Evolutionary conservation across 139 green algal genomes (phyloP).

Genomic region (Tetraselmis striata): DNA sequence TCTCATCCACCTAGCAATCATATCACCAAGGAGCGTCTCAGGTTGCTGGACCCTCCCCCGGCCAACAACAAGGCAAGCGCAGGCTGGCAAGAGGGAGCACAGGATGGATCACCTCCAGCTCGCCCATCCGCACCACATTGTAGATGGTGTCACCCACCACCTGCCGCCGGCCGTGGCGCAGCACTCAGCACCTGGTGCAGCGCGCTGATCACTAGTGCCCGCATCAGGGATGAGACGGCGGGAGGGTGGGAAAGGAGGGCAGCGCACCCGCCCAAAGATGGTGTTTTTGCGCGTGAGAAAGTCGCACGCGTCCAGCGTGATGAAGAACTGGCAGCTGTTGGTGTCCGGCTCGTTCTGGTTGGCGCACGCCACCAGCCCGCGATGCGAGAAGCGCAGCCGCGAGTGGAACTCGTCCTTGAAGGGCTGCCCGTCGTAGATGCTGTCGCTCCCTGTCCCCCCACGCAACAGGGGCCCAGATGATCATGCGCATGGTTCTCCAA

Average conservation of each 20-base stretch:
- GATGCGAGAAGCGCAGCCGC: conserved; percentile 80
- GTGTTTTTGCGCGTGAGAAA: conserved; percentile 85
- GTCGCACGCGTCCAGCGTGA: conserved; percentile 66
- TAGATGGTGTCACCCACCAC: conserved; percentile 82
- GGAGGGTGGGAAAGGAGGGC: background rate
- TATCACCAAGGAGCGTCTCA: too few relatives aligned
- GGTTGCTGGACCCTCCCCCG: too few relatives aligned
- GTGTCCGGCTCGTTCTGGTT: conserved; percentile 80
- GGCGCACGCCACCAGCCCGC: conserved; percentile 88
- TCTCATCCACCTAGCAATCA: conserved; percentile 42
- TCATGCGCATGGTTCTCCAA: too few relatives aligned
- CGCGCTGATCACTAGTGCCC: too few relatives aligned
- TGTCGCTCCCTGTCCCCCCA: conserved; percentile 45
- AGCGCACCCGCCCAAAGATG: conserved; percentile 72
- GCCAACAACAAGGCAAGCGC: too few relatives aligned
- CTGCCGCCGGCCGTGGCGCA: background rate
- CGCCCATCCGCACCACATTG: conserved; percentile 79
- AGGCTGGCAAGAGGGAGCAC: too few relatives aligned
- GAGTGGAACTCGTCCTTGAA: conserved; percentile 92
- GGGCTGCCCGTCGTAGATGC: conserved; percentile 54
- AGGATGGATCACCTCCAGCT: conserved; percentile 72
- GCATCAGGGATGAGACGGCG: background rate
- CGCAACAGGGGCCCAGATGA: conserved; percentile 36
- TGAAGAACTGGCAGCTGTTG: conserved; percentile 92
- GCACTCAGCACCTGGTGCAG: background rate